These are phyloP conservation scores for Gossypium rotundifolium DNA, from an alignment of 345 rosid species.

Conservation along the genomic window DNA sequence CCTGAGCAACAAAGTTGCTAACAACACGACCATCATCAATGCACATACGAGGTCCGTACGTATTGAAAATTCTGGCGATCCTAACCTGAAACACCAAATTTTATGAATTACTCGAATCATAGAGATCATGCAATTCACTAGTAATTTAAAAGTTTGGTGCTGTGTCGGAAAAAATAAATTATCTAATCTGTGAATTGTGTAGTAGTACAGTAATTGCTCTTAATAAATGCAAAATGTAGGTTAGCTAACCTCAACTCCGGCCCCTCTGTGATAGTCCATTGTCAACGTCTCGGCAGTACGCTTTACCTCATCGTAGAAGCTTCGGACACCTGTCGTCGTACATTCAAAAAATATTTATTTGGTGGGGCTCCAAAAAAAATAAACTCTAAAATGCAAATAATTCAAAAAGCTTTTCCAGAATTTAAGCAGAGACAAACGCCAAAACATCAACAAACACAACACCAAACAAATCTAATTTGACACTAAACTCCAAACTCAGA, in stretches of 20 bases:
- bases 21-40: slow-evolving; percentile 98
- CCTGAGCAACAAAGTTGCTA: slow-evolving; percentile 99
- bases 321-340: slow-evolving; percentile 77
- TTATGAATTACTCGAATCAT: neutral
- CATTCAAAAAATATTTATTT: neutral
- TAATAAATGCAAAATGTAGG: neutral
- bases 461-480: slow-evolving; percentile 10
- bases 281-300: slow-evolving; percentile 95
- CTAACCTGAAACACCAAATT: slow-evolving; percentile 51
- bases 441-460: neutral
- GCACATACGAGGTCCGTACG: slow-evolving; percentile 98
- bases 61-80: slow-evolving; percentile 91
- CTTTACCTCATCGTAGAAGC: slow-evolving; percentile 98
- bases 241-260: slow-evolving; percentile 67
- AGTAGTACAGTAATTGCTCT: no score
- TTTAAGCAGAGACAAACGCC: neutral
- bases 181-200: neutral
- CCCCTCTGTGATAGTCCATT: slow-evolving; percentile 97
- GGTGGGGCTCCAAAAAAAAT: neutral
- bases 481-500: neutral
- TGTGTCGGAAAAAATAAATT: neutral
- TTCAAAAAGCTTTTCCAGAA: neutral
- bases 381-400: neutral
- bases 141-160: neutral
- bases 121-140: neutral